Evolutionary conservation across 73 alveolate species (phyloP).

Genomic region (Paramecium tetraurelia): DNA sequence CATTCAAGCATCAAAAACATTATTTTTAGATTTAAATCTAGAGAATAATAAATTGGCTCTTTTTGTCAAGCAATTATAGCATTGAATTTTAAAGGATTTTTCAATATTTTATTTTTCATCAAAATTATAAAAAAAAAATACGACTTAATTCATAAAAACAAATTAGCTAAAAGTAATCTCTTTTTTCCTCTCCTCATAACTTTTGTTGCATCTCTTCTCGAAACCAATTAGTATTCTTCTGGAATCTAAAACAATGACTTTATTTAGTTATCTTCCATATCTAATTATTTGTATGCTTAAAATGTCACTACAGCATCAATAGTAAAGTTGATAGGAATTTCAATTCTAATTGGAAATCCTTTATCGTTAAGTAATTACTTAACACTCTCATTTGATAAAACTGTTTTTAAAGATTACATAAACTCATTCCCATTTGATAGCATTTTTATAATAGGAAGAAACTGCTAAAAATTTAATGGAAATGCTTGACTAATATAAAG

Average conservation of each 20-base stretch:
- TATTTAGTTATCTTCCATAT: neutral
- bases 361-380: slow-evolving; percentile 63
- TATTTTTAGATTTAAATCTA: neutral
- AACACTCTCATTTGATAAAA: slow-evolving; percentile 65
- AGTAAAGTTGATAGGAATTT: slow-evolving; percentile 78
- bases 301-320: slow-evolving; percentile 81
- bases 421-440: slow-evolving; percentile 66
- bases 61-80: neutral
- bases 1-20: neutral
- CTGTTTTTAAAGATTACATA: slow-evolving; percentile 66
- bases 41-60: neutral
- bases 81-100: neutral
- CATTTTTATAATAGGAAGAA: slow-evolving; percentile 74
- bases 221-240: slow-evolving; percentile 37
- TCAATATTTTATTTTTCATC: neutral
- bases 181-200: slow-evolving; percentile 65
- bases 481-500: slow-evolving; percentile 77
- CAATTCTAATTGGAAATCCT: slow-evolving; percentile 86
- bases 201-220: slow-evolving; percentile 81
- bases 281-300: slow-evolving; percentile 50
- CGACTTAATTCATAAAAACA: slow-evolving; percentile 24
- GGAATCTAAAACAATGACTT: slow-evolving; percentile 68
- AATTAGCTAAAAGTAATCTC: slow-evolving; percentile 54
- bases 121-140: neutral
- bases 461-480: slow-evolving; percentile 70